Percentiles rank a stretch among this genome's conserved stretches.
Evolutionary conservation across 169 alveolate species (phyloP).

Genomic region (Miamiensis avidus): DNA sequence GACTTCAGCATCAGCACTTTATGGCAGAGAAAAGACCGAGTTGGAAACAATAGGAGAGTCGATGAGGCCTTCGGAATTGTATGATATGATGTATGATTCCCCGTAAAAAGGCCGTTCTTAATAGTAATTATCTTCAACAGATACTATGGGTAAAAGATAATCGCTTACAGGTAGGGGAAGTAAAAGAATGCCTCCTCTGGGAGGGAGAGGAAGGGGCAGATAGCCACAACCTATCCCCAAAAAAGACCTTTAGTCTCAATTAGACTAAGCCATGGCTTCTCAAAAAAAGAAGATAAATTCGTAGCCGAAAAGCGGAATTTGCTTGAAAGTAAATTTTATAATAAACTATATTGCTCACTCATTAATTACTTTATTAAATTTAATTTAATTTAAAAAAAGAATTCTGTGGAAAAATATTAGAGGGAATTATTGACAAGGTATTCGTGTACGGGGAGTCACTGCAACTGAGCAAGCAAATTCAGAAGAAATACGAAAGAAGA

Average conservation of each 20-base stretch:
- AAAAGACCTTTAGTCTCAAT: neutral
- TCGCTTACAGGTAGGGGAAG: neutral
- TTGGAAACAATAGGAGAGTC: conserved; percentile 4
- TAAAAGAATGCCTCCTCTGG: too few relatives aligned
- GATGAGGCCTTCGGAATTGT: conserved; percentile 10
- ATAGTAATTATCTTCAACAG: neutral
- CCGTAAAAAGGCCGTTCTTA: neutral
- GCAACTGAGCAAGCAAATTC: conserved; percentile 42
- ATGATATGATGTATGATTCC: neutral
- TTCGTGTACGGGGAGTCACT: conserved; percentile 45
- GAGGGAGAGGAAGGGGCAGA: conserved; percentile 10
- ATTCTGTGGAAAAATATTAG: conserved; percentile 15
- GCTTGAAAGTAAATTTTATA: neutral
- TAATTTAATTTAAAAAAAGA: neutral
- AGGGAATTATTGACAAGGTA: conserved; percentile 35
- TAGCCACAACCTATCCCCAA: neutral
- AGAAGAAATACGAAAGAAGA: conserved; percentile 48
- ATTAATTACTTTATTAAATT: neutral
- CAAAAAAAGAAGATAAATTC: neutral
- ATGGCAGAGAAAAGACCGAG: neutral
- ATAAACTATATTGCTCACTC: neutral
- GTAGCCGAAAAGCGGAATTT: neutral
- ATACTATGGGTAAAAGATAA: neutral
- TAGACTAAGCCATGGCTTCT: neutral
- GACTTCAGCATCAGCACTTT: neutral